A percentile compares a stretch with the other conserved stretches of the same genome.
Conservation (phyloP, 148 eudicot genomes). For the Silene conica region DNA sequence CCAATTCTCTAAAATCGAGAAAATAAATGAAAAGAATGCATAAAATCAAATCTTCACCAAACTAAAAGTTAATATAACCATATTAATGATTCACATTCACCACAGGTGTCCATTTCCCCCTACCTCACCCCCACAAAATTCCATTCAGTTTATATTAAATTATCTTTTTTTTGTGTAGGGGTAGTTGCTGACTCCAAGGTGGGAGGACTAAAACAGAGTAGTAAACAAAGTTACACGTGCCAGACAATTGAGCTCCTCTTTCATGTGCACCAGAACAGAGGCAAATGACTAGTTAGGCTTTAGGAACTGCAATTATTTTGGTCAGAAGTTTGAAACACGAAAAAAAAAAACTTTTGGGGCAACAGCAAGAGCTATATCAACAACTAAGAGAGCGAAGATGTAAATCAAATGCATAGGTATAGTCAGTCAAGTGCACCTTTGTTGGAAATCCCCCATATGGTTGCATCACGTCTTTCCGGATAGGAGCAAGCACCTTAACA, state of each 20-base stretch:
- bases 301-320: constrained; percentile 2
- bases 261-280: neutral
- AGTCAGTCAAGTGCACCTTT: constrained; percentile 47
- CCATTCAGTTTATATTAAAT: neutral
- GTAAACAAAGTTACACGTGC: neutral
- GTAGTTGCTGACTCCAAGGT: too few species aligned
- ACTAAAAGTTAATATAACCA: neutral
- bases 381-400: neutral
- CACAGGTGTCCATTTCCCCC: neutral
- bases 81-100: too few species aligned
- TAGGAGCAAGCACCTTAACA: constrained; percentile 79
- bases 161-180: neutral
- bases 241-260: neutral
- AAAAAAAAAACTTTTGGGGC: neutral
- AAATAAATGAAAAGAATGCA: neutral
- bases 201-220: neutral
- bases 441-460: constrained; percentile 83
- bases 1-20: neutral
- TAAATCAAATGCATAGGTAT: neutral
- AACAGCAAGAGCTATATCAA: neutral
- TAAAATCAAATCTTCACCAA: neutral
- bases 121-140: neutral
- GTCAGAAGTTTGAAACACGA: neutral
- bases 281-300: neutral
- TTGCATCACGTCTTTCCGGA: constrained; percentile 70